Base-by-base conservation (phyloP, 441 rosid genomes). In the Theobroma grandiflorum region DNA sequence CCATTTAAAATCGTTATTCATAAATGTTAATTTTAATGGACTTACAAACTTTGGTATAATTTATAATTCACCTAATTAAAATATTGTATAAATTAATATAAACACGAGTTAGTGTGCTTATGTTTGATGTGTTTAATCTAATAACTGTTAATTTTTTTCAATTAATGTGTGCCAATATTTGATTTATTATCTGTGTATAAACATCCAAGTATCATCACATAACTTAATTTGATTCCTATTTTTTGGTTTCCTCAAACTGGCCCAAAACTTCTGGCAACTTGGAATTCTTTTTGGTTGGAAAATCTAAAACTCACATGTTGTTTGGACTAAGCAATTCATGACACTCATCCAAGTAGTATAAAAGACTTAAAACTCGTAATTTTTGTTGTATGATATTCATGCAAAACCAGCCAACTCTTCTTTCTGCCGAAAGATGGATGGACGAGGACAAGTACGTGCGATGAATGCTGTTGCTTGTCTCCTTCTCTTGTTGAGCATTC, bases 371-470 rank as follows among this genome's bases (percentile, higher is more conserved):
- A 47, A 45, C 70, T 16, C 43, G 20, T 7, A 18, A 26, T 26
- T 26, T 26, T 26, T 0, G 31, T 26, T 26, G 31, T 26, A 26
- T 26, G 31, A n/a, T n/a, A 49, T 0, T 53, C 61, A 52, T 58
- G 45, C 55, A 77, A 38, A 63, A 67, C 26, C n/a, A 26, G 45
- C 22, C 12, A 58, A 45, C 31, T 5, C 3, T n/a, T 26, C 2
- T 8, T 40, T 35, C 4, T 15, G 16, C 31, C 57, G 6, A 9
- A n/a, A 74, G 64, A 81, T 87, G 89, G 75, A 64, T 45, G 52
- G 77, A 35, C 15, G 35, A 43, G 11, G 1, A 15, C 62, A 18
- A 11, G 18, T 47, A 20, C 75, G 49, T 9, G 9, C 47, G 15
- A 26, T 37, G 12, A 52, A n/a, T 53, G 71, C 31, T 72, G 38